Base-by-base conservation (phyloP, 495 filamentous ascomycete species). In the Talaromyces adpressus region DNA sequence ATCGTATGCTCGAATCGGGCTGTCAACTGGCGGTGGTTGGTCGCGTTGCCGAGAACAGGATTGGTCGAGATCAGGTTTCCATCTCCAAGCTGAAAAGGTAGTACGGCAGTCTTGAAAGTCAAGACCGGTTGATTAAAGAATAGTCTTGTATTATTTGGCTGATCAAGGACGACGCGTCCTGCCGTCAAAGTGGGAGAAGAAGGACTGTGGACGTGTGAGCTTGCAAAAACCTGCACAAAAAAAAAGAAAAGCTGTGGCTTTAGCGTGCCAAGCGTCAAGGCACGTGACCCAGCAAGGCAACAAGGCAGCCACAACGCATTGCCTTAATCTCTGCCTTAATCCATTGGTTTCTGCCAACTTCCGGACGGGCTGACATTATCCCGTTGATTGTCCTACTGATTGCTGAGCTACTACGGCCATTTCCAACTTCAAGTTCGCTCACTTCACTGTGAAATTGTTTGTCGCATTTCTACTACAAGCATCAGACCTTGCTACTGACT, bases 261-360 rank as follows among this genome's bases (percentile, higher is more conserved):
- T 60, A 60, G 58, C 58, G 58, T 25, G 58, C 58, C 58, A 60
- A 60, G 58, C 0, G 30, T 11, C 30, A 27, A 20, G 39, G 16
- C 58, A 0, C 4, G 14, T n/a, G 6, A 34, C 23, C 22, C 39
- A 20, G 18, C 58, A 45, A 12, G 34, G 30, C 18, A 29, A 18
- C 57, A 59, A 49, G 45, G 36, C 39, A 34, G 32, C 53, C n/a
- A 18, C 30, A 39, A 4, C 16, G 29, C 0, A 58, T 16, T 9
- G 59, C 45, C n/a, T 14, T 18, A 39, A 22, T 34, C 29, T 67
- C 72, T 74, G 68, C 36, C 36, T 41, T 41, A 41, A 56, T 56
- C 52, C 22, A 78, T 75, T 68, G 57, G 75, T 66, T 78, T 78
- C 75, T 72, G 73, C 73, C 75, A 61, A 67, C 69, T 78, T 78